Percentiles rank a stretch among this genome's conserved stretches.
These are phyloP conservation scores for Bipolaris oryzae DNA, from an alignment of 2,329 filamentous ascomycete species.

Conservation along the genomic window DNA sequence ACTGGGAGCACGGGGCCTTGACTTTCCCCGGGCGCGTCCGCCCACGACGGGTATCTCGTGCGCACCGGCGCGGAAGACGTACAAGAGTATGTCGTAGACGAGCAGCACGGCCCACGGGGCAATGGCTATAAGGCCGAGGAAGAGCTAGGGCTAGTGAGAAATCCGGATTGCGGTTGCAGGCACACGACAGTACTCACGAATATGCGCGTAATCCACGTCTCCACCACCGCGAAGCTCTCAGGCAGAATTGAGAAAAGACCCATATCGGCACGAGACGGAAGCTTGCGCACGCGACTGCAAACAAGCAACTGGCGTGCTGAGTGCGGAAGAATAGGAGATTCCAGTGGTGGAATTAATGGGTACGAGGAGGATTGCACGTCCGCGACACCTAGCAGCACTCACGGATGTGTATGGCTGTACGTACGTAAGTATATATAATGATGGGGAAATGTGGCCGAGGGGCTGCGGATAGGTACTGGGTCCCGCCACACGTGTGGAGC, in stretches of 20 bases:
- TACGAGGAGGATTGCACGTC: neutral
- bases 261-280: constrained; percentile 53
- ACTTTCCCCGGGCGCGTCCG: constrained; percentile 64
- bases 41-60: constrained; percentile 67
- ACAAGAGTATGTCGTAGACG: constrained; percentile 68
- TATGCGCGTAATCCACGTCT: constrained; percentile 66
- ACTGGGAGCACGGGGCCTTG: constrained; percentile 66
- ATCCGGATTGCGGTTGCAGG: neutral
- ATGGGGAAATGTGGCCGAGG: constrained; percentile 6
- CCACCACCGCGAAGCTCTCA: constrained; percentile 60
- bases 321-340: neutral
- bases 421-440: neutral
- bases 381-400: neutral
- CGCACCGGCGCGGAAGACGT: constrained; percentile 62
- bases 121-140: constrained; percentile 65
- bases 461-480: constrained; percentile 11
- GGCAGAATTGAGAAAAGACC: constrained; percentile 70
- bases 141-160: constrained; percentile 55
- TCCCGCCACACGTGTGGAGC: constrained; percentile 5
- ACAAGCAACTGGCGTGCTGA: neutral
- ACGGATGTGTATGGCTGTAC: neutral
- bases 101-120: constrained; percentile 66
- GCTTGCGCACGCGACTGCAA: neutral
- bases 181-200: constrained; percentile 59
- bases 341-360: neutral